Conservation (phyloP, 2,329 filamentous ascomycete genomes). For the Scopulariopsis brevicaulis region DNA sequence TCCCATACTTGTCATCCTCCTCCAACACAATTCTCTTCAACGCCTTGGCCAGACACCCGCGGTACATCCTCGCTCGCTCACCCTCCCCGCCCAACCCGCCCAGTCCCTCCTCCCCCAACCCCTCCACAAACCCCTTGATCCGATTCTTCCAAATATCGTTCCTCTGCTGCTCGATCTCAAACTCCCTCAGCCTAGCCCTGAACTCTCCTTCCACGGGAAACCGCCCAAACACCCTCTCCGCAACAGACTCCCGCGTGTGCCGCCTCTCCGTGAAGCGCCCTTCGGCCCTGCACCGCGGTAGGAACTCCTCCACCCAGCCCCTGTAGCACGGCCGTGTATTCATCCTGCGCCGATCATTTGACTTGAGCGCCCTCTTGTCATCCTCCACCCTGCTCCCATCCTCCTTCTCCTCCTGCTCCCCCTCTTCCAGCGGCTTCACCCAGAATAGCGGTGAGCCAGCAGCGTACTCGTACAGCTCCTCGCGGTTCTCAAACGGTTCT, state of each 20-base stretch:
- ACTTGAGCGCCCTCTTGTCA: constrained; percentile 26
- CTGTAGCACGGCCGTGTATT: constrained; percentile 43
- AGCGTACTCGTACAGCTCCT: constrained; percentile 52
- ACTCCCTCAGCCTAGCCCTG: constrained; percentile 25
- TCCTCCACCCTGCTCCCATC: constrained; percentile 6
- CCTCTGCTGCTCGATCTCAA: constrained; percentile 24
- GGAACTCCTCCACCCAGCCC: constrained; percentile 50
- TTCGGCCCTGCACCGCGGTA: constrained; percentile 36
- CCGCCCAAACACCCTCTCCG: constrained; percentile 36
- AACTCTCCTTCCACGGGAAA: constrained; percentile 39
- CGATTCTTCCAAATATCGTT: constrained; percentile 31
- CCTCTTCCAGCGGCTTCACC: constrained; percentile 11
- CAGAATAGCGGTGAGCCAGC: constrained; percentile 47
- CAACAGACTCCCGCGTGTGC: constrained; percentile 30
- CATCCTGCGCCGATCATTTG: constrained; percentile 47
- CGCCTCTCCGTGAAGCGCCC: constrained; percentile 19
- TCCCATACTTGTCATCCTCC: constrained; percentile 24
- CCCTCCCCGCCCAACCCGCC: not conserved
- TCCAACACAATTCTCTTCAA: constrained; percentile 39
- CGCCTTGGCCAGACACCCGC: constrained; percentile 24
- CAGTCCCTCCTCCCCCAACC: constrained; percentile 10
- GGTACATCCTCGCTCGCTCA: constrained; percentile 13
- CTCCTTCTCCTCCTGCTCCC: not conserved
- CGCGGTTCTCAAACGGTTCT: constrained; percentile 37
- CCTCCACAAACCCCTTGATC: constrained; percentile 26